Conservation (phyloP, 208 protist genomes). For the Borovskyia barvae region DNA sequence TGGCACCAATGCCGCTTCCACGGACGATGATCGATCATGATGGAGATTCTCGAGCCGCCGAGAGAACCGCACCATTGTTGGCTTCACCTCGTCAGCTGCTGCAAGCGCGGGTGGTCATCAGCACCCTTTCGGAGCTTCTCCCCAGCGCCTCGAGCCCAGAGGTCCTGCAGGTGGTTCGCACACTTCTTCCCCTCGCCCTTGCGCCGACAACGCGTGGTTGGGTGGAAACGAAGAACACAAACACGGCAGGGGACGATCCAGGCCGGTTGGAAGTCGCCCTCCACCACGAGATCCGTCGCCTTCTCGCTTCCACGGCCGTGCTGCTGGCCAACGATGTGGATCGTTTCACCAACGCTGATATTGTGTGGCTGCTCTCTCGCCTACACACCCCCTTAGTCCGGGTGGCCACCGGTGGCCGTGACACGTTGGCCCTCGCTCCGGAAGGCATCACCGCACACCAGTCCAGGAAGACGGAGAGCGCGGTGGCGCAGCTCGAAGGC, state of each 20-base stretch:
- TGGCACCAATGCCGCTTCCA: neutral
- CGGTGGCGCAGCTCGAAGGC: neutral
- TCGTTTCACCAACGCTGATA: conserved; percentile 8
- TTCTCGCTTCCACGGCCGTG: conserved; percentile 21
- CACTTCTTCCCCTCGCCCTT: too few species aligned
- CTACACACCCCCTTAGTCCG: conserved; percentile 20
- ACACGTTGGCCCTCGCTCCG: too few species aligned
- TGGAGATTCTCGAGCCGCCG: too few species aligned
- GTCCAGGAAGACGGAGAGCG: neutral
- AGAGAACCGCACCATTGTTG: too few species aligned
- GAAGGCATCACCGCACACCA: too few species aligned
- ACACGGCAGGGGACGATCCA: too few species aligned
- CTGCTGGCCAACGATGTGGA: conserved; percentile 25
- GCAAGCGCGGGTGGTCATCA: conserved; percentile 6
- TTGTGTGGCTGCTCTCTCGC: conserved; percentile 21
- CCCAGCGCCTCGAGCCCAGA: conserved; percentile 17
- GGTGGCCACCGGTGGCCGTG: neutral
- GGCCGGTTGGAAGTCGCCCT: too few species aligned
- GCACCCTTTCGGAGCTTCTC: conserved; percentile 25
- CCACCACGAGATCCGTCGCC: conserved; percentile 13
- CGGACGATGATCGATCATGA: too few species aligned
- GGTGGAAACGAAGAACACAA: too few species aligned
- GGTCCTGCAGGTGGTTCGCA: conserved; percentile 13
- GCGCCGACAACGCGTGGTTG: too few species aligned
- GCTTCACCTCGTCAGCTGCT: neutral